Percentiles rank a stretch among this genome's conserved stretches.
These are phyloP conservation scores for Nemania bipapillata DNA, from an alignment of 2,329 filamentous ascomycete genomes.

Conservation along the genomic window DNA sequence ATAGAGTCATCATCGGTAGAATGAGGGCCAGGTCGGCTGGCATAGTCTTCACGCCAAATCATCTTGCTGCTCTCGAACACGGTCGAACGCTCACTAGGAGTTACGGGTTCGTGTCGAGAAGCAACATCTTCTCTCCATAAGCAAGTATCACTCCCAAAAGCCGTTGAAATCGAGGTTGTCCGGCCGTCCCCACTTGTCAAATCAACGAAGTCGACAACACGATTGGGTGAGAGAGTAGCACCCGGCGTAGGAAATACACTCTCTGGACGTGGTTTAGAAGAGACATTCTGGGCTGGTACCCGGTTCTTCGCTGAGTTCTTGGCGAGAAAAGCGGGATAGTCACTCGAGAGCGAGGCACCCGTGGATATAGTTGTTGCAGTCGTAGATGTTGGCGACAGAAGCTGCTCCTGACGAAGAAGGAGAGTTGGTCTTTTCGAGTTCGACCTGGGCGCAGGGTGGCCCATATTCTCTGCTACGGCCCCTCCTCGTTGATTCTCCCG, in stretches of 20 bases:
- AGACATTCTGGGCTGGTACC: constrained; percentile 38
- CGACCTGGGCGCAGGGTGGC: constrained; percentile 57
- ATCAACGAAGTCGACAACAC: constrained; percentile 51
- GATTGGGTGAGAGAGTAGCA: constrained; percentile 48
- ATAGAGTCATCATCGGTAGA: constrained; percentile 47
- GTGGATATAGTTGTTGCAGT: constrained; percentile 43
- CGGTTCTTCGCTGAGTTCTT: constrained; percentile 45
- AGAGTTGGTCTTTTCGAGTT: constrained; percentile 60
- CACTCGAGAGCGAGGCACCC: constrained; percentile 50
- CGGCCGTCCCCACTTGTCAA: constrained; percentile 49
- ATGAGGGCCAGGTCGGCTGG: constrained; percentile 54
- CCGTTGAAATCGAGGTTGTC: constrained; percentile 45
- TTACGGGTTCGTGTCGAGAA: constrained; percentile 44
- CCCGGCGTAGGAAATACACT: constrained; percentile 44
- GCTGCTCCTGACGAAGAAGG: constrained; percentile 56
- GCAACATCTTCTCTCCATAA: constrained; percentile 51
- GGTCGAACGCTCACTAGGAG: constrained; percentile 43
- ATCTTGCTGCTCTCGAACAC: constrained; percentile 49
- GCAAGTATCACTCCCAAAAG: constrained; percentile 42
- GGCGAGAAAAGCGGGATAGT: constrained; percentile 53
- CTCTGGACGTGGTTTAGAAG: constrained; percentile 38
- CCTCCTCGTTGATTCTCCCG: constrained; percentile 38
- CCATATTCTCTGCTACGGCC: constrained; percentile 54
- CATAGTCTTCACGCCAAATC: constrained; percentile 60
- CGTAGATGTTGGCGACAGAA: constrained; percentile 57